phyloP scores from a whole-genome alignment of 495 filamentous ascomycete genomes.

The Hypomontagnella monticulosa region DNA sequence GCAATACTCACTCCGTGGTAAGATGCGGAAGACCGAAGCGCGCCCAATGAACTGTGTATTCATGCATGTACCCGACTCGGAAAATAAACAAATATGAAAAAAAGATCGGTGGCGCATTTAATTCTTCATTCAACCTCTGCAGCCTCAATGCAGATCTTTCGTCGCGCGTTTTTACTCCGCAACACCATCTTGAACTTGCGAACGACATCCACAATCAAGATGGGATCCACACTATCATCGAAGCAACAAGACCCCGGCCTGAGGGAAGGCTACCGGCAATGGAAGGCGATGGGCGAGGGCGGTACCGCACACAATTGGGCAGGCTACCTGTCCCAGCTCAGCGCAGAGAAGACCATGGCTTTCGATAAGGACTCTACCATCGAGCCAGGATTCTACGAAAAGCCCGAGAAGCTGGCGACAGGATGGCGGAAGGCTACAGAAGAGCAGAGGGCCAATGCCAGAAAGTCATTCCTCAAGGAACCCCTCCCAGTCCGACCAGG shows the following conservation, averaged over 20 bases:
- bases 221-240: conserved; percentile 8
- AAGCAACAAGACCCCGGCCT: conserved; percentile 12
- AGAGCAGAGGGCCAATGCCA: conserved; percentile 26
- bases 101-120: neutral
- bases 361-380: conserved; percentile 28
- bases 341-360: conserved; percentile 22
- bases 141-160: conserved; percentile 8
- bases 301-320: conserved; percentile 12
- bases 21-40: neutral
- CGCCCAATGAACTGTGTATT: neutral
- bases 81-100: conserved; percentile 3
- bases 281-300: conserved; percentile 36
- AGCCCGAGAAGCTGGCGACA: conserved; percentile 23
- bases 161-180: conserved; percentile 1
- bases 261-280: conserved; percentile 20
- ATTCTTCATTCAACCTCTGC: neutral
- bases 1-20: conserved; percentile 5
- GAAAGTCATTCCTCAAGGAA: conserved; percentile 28
- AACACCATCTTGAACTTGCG: conserved; percentile 11
- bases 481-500: conserved; percentile 25
- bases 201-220: conserved; percentile 1
- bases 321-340: conserved; percentile 26
- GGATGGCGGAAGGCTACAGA: conserved; percentile 34
- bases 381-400: conserved; percentile 32
- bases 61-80: neutral